Evolutionary conservation across 192 early-diverging fungal genomes (phyloP).

Genomic region (Podila minutissima): DNA sequence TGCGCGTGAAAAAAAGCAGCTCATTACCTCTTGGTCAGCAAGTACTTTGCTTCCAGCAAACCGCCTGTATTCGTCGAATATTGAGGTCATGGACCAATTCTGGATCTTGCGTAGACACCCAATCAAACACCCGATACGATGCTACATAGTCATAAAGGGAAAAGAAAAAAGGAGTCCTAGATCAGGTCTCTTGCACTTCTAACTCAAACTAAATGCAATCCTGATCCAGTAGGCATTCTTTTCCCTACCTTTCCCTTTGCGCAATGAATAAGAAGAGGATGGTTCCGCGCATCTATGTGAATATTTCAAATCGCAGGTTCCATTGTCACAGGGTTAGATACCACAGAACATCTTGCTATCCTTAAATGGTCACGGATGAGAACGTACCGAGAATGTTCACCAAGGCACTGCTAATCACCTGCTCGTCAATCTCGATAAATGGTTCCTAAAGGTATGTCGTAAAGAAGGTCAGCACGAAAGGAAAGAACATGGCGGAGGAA

Average conservation of each 20-base stretch:
- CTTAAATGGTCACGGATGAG: no score
- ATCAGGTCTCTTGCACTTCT: no score
- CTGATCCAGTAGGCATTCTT: no score
- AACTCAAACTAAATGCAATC: no score
- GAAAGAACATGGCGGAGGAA: background rate
- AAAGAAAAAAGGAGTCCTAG: no score
- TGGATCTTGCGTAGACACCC: conserved; percentile 95
- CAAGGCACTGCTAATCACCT: conserved; percentile 62
- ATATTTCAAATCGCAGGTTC: no score
- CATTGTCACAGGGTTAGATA: background rate
- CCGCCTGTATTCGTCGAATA: conserved; percentile 96
- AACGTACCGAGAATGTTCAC: conserved; percentile 57
- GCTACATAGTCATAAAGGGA: conserved; percentile 51
- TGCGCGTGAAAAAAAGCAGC: background rate
- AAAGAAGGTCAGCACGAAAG: background rate
- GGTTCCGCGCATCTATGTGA: conserved; percentile 53
- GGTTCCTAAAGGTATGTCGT: conserved; percentile 54
- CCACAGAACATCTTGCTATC: background rate
- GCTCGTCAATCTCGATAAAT: conserved; percentile 65
- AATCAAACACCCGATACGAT: conserved; percentile 93
- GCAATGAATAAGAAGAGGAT: conserved; percentile 89
- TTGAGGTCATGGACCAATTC: conserved; percentile 95
- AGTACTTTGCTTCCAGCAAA: conserved; percentile 93
- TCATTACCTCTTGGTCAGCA: conserved; percentile 93
- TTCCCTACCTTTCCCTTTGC: conserved; percentile 86